These are phyloP conservation scores for Podospora tetraspora DNA, from an alignment of 495 filamentous ascomycete genomes.

Conservation along the genomic window DNA sequence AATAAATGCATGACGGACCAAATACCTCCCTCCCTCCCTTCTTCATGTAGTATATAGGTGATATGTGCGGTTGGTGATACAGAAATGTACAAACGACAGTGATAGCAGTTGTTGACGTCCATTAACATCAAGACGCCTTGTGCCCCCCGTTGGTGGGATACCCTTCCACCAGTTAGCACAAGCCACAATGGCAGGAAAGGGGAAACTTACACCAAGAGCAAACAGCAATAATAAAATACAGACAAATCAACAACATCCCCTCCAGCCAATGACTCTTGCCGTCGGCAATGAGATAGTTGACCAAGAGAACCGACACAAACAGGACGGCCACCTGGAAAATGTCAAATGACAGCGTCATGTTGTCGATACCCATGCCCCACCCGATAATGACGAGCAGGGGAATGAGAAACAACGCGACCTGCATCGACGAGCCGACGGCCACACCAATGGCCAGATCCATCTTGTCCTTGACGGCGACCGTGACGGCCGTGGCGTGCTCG, in stretches of 20 bases:
- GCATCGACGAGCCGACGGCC: constrained; percentile 79
- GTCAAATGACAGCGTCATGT: constrained; percentile 75
- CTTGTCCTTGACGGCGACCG: constrained; percentile 82
- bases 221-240: constrained; percentile 69
- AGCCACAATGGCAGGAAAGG: not conserved
- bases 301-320: constrained; percentile 71
- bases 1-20: not conserved
- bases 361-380: constrained; percentile 65
- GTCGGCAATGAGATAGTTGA: constrained; percentile 75
- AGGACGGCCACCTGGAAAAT: constrained; percentile 74
- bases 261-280: constrained; percentile 64
- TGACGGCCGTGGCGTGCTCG: constrained; percentile 82
- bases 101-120: not conserved
- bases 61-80: not conserved
- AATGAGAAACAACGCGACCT: constrained; percentile 76
- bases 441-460: constrained; percentile 87
- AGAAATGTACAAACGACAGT: not conserved
- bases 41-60: not conserved
- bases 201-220: constrained; percentile 47
- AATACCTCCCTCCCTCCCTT: not conserved
- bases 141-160: not conserved
- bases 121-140: not conserved
- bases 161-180: not conserved
- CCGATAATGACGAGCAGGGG: constrained; percentile 74
- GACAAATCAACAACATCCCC: constrained; percentile 64